Evolutionary conservation across 371 early-diverging fungal species (phyloP).

Genomic region (Haplosporangium sp.): DNA sequence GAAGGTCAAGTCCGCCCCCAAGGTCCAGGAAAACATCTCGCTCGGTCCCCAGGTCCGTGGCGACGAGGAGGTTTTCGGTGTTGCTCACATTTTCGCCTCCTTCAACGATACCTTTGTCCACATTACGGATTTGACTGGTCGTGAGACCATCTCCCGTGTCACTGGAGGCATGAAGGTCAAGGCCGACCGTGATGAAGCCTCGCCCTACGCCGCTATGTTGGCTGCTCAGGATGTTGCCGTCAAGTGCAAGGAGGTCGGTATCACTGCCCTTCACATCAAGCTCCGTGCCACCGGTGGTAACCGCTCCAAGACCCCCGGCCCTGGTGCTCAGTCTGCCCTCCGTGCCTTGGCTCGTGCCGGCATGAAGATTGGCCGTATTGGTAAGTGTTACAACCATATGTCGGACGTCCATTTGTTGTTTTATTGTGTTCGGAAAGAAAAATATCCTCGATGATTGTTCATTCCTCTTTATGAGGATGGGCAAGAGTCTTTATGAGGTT

Average conservation of each 20-base stretch:
- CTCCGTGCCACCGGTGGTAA: slow-evolving; percentile 99
- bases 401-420: no score
- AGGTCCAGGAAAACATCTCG: slow-evolving; percentile 88
- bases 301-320: slow-evolving; percentile 99
- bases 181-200: slow-evolving; percentile 99
- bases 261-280: slow-evolving; percentile 99
- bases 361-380: slow-evolving; percentile 59
- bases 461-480: no score
- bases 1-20: slow-evolving; percentile 80
- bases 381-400: no score
- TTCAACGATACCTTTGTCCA: slow-evolving; percentile 99
- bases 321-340: slow-evolving; percentile 99
- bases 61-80: slow-evolving; percentile 99
- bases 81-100: slow-evolving; percentile 99
- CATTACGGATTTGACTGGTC: slow-evolving; percentile 99
- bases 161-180: slow-evolving; percentile 99
- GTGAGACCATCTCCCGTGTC: slow-evolving; percentile 99
- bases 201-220: slow-evolving; percentile 99
- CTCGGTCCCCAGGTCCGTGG: slow-evolving; percentile 98
- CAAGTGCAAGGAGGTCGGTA: slow-evolving; percentile 99
- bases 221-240: slow-evolving; percentile 99
- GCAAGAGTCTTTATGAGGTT: no score
- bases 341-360: slow-evolving; percentile 99
- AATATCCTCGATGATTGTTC: no score
- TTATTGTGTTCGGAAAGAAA: no score